phyloP scores from a whole-genome alignment of 2,329 filamentous ascomycete genomes.

The Fusarium penzigii region DNA sequence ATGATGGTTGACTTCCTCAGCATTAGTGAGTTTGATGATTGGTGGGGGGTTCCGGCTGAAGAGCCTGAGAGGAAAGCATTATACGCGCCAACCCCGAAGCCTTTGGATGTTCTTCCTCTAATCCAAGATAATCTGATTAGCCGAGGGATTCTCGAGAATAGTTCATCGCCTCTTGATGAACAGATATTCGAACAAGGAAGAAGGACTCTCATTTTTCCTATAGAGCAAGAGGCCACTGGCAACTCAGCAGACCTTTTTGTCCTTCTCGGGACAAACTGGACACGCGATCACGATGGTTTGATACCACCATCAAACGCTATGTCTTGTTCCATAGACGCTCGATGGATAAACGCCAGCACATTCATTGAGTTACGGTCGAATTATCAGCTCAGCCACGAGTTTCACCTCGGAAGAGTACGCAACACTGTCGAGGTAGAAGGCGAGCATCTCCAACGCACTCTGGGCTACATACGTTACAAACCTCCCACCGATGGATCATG shows the following conservation, averaged over 20 bases:
- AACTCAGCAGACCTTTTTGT: background rate
- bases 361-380: background rate
- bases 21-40: background rate
- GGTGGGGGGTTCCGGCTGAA: background rate
- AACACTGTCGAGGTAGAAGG: conserved; percentile 1
- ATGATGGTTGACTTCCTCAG: background rate
- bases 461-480: background rate
- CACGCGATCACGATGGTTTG: background rate
- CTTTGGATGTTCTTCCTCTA: background rate
- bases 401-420: background rate
- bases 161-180: background rate
- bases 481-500: background rate
- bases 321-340: background rate
- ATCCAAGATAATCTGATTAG: background rate
- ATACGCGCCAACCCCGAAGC: background rate
- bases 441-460: background rate
- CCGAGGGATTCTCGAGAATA: background rate
- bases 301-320: background rate
- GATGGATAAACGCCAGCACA: background rate
- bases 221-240: background rate
- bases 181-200: conserved; percentile 5
- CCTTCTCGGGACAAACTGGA: background rate
- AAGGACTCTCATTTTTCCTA: background rate
- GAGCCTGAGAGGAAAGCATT: too few species aligned
- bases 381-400: background rate